Base-by-base conservation (phyloP, 2,329 filamentous ascomycete species). In the Epichloe sibirici region DNA sequence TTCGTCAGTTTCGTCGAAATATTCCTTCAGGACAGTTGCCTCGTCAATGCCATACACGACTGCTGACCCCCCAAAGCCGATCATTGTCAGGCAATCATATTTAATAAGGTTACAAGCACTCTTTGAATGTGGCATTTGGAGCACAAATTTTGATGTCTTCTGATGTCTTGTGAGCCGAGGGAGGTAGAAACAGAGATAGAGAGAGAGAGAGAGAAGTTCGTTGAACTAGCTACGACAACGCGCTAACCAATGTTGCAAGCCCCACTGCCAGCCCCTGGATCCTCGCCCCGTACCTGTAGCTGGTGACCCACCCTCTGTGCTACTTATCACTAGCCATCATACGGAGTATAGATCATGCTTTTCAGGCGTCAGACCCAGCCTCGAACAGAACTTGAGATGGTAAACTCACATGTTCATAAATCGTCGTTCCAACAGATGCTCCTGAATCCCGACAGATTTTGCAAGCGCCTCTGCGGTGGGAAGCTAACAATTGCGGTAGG, bases 1-100 rank as follows among this genome's bases (percentile, higher is more conserved):
- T 6, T 39, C 48, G 49, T 51, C 52, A 1, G 17, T 45, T 51
- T 51, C 48, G 17, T 54, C 49, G 21, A 45, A 48, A 48, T 54
- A 54, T 25, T 48, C 44, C 31, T 54, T 54, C 23, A 51, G 44
- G 47, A 45, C 44, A 37, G 48, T 54, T 44, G 52, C 17, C 37
- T 51, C 49, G 38, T 54, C 44, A 34, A 54, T 51, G 43, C 52
- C 48, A 37, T 53, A 53, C 43, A 51, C 52, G 8, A 40, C 28
- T 47, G 52, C 52, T 31, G 52, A 53, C 1, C 48, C 48, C 7
- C 52, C 52, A 13, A 34, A n/a, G 34, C 42, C 48, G 23, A 54
- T 54, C 37, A 31, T 15, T 13, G 35, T 48, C 13, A 54, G 49
- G 25, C 25, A 35, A 12, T 51, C 34, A 48, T 54, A 31, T 4